Evolutionary conservation across 371 early-diverging fungal species (phyloP), one percentile per base, ranked within the genome.

Genomic region (Mucor circinelloides): DNA sequence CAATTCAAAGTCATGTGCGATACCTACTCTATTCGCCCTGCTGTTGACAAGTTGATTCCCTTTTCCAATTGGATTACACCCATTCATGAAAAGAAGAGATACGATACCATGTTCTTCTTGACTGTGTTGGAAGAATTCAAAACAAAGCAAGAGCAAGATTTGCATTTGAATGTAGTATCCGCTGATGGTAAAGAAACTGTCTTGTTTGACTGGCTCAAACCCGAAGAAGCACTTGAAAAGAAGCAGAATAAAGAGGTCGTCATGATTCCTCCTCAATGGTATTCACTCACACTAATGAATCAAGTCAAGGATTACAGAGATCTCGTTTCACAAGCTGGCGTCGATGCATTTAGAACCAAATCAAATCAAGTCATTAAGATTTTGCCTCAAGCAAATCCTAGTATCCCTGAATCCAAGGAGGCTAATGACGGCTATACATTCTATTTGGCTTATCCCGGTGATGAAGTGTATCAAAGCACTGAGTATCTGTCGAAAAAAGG

Each of bases 1-100:
- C 75, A 85, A 52, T 91, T 93, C 64, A 75, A 80, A 55, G 74
- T 63, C 19, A 66, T 90, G 60, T 90, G 91, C 66, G 74, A 74
- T 0, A 63, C 74, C 5, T 77, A 78, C 58, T 60, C 79, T 0
- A 31, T 85, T 25, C 55, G 64, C 27, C 90, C 90, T 12, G 80
- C 82, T 0, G 78, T 86, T 3, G 75, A 70, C 23, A 63, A 70
- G 5, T 69, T 90, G 12, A 69, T 72, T 1, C 88, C 83, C 8
- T 89, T 93, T 72, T 87, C 90, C 1, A 87, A 88, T 60, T 95
- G 95, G 94, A 85, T 91, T 32, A 94, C 94, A 12, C 95, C 95
- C 13, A 67, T 78, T 6, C 72, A 82, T 0, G 87, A 89, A 71
- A 67, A 79, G 44, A 83, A 80, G 58, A 86, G 95, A 27, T 95